A percentile compares a stretch with the other conserved stretches of the same genome.
Conservation (phyloP, 371 early-diverging fungal species). For the Parasitella parasitica region DNA sequence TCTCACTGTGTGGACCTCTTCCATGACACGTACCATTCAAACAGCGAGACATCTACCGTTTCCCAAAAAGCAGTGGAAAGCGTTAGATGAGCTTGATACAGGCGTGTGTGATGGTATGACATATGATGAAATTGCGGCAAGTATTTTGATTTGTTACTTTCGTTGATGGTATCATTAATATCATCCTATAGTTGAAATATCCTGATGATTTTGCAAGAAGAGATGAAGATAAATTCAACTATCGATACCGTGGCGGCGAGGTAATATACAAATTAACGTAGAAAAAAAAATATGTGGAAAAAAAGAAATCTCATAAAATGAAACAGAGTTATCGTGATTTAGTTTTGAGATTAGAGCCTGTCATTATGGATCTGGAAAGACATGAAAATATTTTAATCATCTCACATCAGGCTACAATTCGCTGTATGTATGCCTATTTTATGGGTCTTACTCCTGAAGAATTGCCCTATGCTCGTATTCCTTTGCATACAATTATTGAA, state of each 20-base stretch:
- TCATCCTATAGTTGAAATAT: constrained; percentile 50
- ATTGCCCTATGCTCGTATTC: constrained; percentile 94
- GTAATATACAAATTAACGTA: constrained; percentile 16
- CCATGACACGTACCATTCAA: constrained; percentile 89
- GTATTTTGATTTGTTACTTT: neutral
- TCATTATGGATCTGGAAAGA: constrained; percentile 97
- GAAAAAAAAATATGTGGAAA: neutral
- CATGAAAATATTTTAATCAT: constrained; percentile 95
- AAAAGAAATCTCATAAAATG: neutral
- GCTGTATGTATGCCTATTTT: constrained; percentile 94
- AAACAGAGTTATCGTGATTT: constrained; percentile 73
- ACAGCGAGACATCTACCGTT: constrained; percentile 79
- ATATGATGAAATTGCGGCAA: constrained; percentile 93
- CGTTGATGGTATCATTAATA: neutral
- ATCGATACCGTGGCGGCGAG: constrained; percentile 95
- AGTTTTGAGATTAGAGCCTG: constrained; percentile 62
- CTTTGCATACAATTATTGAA: constrained; percentile 94
- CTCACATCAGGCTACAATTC: constrained; percentile 92
- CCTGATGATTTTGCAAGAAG: constrained; percentile 89
- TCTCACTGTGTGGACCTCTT: constrained; percentile 94
- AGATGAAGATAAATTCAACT: constrained; percentile 94
- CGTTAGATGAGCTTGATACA: constrained; percentile 94
- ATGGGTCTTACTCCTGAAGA: constrained; percentile 87
- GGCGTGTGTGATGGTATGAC: constrained; percentile 98
- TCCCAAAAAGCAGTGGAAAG: constrained; percentile 95